phyloP scores from a whole-genome alignment of 192 early-diverging fungal genomes.

The Umbelopsis ramanniana region DNA sequence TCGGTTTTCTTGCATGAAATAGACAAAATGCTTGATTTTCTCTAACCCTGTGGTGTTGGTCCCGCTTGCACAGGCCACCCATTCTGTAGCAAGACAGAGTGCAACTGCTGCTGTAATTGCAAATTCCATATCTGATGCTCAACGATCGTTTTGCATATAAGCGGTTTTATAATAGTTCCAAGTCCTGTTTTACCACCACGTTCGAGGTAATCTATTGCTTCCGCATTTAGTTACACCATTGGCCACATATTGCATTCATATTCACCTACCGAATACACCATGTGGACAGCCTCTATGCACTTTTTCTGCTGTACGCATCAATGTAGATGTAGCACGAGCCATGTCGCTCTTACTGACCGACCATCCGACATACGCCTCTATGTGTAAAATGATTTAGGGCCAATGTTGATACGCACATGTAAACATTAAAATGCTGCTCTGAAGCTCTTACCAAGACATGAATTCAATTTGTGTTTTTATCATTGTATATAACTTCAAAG shows the following conservation, averaged over 20 bases:
- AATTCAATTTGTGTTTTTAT: too few species aligned
- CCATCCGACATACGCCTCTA: neutral
- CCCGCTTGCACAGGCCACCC: neutral
- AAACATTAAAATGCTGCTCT: too few species aligned
- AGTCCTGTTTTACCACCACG: too few species aligned
- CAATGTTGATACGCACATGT: too few species aligned
- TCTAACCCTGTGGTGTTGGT: slow-evolving; percentile 26
- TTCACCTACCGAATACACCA: neutral
- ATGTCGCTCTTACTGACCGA: neutral
- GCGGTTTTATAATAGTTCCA: too few species aligned
- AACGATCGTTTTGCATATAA: neutral
- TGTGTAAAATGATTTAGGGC: too few species aligned
- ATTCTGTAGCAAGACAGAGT: neutral
- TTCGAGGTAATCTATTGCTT: too few species aligned
- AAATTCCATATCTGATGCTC: neutral
- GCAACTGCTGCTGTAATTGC: slow-evolving; percentile 1
- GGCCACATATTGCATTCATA: neutral
- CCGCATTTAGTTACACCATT: too few species aligned
- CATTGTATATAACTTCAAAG: too few species aligned
- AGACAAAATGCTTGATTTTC: slow-evolving; percentile 36
- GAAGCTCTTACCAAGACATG: too few species aligned
- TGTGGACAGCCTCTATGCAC: neutral
- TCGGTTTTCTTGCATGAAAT: slow-evolving; percentile 37
- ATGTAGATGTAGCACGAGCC: neutral
- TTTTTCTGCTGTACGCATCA: neutral